These are phyloP conservation scores for Rhizopogon vesiculosus DNA, from an alignment of 768 basidiomycete genomes.

Conservation along the genomic window DNA sequence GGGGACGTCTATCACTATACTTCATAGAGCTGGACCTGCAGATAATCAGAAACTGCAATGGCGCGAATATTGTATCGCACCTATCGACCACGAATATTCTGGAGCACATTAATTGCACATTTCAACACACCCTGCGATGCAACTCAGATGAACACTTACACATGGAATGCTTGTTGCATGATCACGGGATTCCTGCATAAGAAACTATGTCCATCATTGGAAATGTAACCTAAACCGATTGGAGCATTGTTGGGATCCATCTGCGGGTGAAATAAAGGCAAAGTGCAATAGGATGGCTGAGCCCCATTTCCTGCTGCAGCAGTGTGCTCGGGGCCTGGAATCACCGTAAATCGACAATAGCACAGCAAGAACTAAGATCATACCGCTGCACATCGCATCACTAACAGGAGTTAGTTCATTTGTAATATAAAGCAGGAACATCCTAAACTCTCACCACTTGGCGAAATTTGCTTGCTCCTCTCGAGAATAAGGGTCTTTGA, in stretches of 20 bases:
- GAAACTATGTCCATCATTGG: constrained; percentile 53
- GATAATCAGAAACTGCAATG: background rate
- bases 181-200: constrained; percentile 48
- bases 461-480: constrained; percentile 51
- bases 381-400: constrained; percentile 50
- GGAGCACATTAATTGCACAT: background rate
- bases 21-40: constrained; percentile 51
- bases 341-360: background rate
- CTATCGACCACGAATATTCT: constrained; percentile 53
- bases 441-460: constrained; percentile 39
- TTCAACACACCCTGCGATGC: background rate
- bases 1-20: constrained; percentile 34
- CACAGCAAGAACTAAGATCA: background rate
- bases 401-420: constrained; percentile 18
- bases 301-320: constrained; percentile 31
- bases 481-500: constrained; percentile 61
- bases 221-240: constrained; percentile 41
- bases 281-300: constrained; percentile 48
- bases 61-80: constrained; percentile 15
- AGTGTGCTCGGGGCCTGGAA: constrained; percentile 46
- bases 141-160: constrained; percentile 35
- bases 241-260: constrained; percentile 21
- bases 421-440: no score
- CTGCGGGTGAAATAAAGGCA: constrained; percentile 49
- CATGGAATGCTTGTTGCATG: constrained; percentile 53